phyloP scores from a whole-genome alignment of 352 stramenopile species.

The Phytophthora pinifolia region DNA sequence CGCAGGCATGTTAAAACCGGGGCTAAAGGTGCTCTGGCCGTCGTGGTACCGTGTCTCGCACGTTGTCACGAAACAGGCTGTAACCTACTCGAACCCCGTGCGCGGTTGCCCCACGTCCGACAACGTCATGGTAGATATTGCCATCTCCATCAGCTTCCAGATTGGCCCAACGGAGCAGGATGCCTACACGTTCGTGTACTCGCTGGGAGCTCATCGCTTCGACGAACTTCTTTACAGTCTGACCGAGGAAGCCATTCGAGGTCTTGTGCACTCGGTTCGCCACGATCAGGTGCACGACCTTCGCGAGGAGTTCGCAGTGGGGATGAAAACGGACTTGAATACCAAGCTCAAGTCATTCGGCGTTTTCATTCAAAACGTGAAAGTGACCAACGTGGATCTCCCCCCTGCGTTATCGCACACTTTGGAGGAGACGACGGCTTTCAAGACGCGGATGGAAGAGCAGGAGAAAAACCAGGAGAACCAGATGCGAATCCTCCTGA shows the following conservation, averaged over 20 bases:
- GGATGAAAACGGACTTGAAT: constrained; percentile 81
- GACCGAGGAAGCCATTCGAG: constrained; percentile 65
- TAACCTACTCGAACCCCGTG: constrained; percentile 71
- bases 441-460: constrained; percentile 84
- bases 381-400: constrained; percentile 78
- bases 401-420: constrained; percentile 48
- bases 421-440: constrained; percentile 72
- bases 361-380: constrained; percentile 83
- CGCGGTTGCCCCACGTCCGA: constrained; percentile 66
- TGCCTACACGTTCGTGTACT: constrained; percentile 78
- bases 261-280: constrained; percentile 67
- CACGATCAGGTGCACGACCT: constrained; percentile 79
- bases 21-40: not conserved
- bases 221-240: constrained; percentile 73
- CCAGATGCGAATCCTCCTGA: constrained; percentile 69
- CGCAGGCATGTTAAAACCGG: constrained; percentile 47
- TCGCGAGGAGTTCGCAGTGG: constrained; percentile 69
- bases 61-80: constrained; percentile 79
- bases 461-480: constrained; percentile 89
- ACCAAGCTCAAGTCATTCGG: constrained; percentile 58
- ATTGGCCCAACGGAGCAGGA: constrained; percentile 69
- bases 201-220: constrained; percentile 68
- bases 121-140: constrained; percentile 85
- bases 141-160: constrained; percentile 83
- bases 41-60: constrained; percentile 66